Evolutionary conservation across 78 protist genomes (phyloP).

Genomic region (Dictyostelium capitatum): DNA sequence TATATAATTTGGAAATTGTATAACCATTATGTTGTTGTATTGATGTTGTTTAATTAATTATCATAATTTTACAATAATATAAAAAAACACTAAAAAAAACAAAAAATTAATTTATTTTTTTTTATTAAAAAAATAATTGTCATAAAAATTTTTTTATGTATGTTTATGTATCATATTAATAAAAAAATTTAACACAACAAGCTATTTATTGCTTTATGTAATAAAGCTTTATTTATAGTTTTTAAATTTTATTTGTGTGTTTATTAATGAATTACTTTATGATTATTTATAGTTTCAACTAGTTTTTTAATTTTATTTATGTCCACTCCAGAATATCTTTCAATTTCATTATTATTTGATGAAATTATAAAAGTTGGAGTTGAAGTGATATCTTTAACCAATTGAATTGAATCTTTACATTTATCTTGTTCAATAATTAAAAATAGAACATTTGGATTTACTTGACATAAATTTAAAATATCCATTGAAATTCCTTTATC

Average conservation of each 20-base stretch:
- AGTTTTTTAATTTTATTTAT: background rate
- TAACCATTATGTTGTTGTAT: no score
- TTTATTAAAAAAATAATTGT: no score
- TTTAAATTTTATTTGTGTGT: no score
- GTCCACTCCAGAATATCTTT: background rate
- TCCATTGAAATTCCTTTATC: background rate
- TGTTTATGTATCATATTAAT: no score
- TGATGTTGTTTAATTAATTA: background rate
- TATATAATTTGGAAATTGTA: background rate
- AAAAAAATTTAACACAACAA: no score
- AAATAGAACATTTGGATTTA: conserved; percentile 3
- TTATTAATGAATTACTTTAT: background rate
- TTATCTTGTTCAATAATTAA: background rate
- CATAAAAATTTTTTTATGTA: no score
- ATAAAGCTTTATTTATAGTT: no score
- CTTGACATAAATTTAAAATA: background rate
- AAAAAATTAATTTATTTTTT: background rate
- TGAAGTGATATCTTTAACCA: background rate
- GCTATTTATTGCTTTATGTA: no score
- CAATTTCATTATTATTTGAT: background rate
- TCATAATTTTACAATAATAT: background rate
- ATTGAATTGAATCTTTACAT: background rate
- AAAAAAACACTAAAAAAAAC: background rate
- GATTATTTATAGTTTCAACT: background rate
- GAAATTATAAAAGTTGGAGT: background rate